Conservation (phyloP, 495 filamentous ascomycete genomes). For the Penicillium cataractarum region DNA sequence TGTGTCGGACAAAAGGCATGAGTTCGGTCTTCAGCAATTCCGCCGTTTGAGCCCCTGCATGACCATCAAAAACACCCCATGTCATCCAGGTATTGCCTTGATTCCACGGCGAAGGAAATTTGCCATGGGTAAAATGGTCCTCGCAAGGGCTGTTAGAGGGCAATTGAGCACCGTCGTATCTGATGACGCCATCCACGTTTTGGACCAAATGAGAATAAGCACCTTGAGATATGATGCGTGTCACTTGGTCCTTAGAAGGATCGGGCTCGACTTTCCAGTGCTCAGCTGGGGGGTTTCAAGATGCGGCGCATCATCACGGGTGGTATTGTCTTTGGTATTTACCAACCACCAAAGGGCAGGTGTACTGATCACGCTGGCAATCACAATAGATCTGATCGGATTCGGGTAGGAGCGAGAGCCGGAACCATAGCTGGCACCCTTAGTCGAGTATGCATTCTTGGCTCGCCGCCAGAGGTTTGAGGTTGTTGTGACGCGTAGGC, state of each 20-base stretch:
- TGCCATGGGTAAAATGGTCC: constrained; percentile 51
- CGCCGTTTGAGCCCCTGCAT: constrained; percentile 51
- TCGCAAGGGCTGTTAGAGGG: constrained; percentile 52
- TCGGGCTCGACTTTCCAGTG: constrained; percentile 16
- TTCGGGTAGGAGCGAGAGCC: constrained; percentile 9
- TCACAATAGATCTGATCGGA: constrained; percentile 12
- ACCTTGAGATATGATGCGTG: constrained; percentile 28
- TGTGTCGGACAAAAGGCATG: constrained; percentile 43
- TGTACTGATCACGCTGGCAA: constrained; percentile 19
- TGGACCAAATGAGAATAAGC: constrained; percentile 36
- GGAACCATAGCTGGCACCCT: constrained; percentile 1
- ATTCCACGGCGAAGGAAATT: constrained; percentile 42
- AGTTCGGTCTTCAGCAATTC: constrained; percentile 43
- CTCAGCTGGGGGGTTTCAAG: constrained; percentile 20
- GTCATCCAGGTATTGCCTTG: constrained; percentile 48
- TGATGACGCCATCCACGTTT: constrained; percentile 33
- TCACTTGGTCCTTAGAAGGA: constrained; percentile 31
- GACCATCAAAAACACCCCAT: constrained; percentile 56
- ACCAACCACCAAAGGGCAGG: constrained; percentile 31
- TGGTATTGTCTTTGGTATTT: constrained; percentile 18
- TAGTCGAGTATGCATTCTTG: constrained; percentile 22
- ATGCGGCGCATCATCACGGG: constrained; percentile 27
- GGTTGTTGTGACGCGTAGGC: constrained; percentile 18
- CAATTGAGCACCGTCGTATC: constrained; percentile 52
- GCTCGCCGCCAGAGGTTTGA: constrained; percentile 12